Base-by-base conservation (phyloP, 2,329 filamentous ascomycete species). In the Xylariales sp. region DNA sequence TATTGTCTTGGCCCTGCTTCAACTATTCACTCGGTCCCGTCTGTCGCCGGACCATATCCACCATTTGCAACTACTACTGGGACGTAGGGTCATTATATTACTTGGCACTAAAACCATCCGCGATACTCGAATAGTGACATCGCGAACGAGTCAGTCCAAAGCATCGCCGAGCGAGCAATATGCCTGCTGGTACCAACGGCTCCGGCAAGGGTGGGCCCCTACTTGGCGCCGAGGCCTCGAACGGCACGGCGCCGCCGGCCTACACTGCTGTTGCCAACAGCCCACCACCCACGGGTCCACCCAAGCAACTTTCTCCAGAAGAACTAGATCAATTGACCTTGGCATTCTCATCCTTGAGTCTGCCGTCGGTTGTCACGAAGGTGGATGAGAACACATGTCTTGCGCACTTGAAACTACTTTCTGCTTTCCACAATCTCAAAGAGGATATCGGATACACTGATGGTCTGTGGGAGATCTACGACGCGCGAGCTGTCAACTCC, bases 391-490 rank as follows among this genome's bases (percentile, higher is more conserved):
- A 82, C 45, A 71, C 79, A 31, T 87, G 83, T 48, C 73, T 87
- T 16, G 82, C 78, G 1, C 87, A 93, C 57, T 70, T 91, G 20
- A 88, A 87, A 57, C 68, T 91, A 1, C 69, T 91, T 2, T 76
- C 80, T 39, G 76, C 80, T 8, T 73, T 91, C 43, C 76, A 86
- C 49, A 71, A 71, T 24, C 63, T 91, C 40, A 83, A 82, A 47
- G 79, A 87, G 44, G 73, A 78, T 14, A 62, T 89, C 14, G 82
- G 80, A 5, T 81, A 77, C 41, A 75, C 65, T 0, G 80, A 88
- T 51, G 80, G 81, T 0, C 64, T 89, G 1, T 90, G 82, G 61
- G 76, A 74, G 3, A 69, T 89, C 36, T 68, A 65, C 53, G 76
- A 84, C 49, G 57, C 58, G 2, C 56, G 62, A 1, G 66, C 69